Conservation (phyloP, 1,284 basidiomycete species). For the Mycena sp. region DNA sequence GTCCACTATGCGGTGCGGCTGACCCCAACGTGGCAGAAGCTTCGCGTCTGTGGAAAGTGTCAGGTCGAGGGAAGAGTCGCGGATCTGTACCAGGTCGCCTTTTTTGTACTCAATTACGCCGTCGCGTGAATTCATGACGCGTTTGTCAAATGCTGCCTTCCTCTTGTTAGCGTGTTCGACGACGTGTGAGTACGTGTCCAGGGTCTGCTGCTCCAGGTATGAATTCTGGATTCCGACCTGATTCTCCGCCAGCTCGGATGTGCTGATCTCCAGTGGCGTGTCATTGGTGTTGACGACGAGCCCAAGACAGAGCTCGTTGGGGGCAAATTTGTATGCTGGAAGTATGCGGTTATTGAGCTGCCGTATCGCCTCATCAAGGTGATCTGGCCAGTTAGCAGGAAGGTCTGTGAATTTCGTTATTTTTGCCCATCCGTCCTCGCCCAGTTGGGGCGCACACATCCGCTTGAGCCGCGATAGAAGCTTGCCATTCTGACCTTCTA, state of each 20-base stretch:
- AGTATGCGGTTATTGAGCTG: slow-evolving; percentile 39
- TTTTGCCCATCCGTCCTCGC: too few relatives aligned
- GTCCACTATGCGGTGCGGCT: slow-evolving; percentile 10
- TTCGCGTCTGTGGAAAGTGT: slow-evolving; percentile 38
- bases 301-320: slow-evolving; percentile 26
- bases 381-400: too few relatives aligned
- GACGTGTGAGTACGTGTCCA: slow-evolving; percentile 37
- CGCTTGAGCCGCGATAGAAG: too few relatives aligned
- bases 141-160: slow-evolving; percentile 38
- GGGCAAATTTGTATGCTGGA: slow-evolving; percentile 24
- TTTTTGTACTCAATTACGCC: slow-evolving; percentile 33
- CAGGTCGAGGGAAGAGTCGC: slow-evolving; percentile 37
- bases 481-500: too few relatives aligned
- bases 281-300: slow-evolving; percentile 35
- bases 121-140: slow-evolving; percentile 28
- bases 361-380: slow-evolving; percentile 41
- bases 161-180: slow-evolving; percentile 26
- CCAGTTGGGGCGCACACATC: too few relatives aligned
- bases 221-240: slow-evolving; percentile 33
- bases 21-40: slow-evolving; percentile 19
- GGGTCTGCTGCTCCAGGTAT: slow-evolving; percentile 40
- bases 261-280: slow-evolving; percentile 12
- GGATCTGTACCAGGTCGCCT: slow-evolving; percentile 44
- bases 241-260: background rate
- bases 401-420: too few relatives aligned